phyloP scores from a whole-genome alignment of 2,329 filamentous ascomycete genomes.

The Coniochaeta ligniaria region DNA sequence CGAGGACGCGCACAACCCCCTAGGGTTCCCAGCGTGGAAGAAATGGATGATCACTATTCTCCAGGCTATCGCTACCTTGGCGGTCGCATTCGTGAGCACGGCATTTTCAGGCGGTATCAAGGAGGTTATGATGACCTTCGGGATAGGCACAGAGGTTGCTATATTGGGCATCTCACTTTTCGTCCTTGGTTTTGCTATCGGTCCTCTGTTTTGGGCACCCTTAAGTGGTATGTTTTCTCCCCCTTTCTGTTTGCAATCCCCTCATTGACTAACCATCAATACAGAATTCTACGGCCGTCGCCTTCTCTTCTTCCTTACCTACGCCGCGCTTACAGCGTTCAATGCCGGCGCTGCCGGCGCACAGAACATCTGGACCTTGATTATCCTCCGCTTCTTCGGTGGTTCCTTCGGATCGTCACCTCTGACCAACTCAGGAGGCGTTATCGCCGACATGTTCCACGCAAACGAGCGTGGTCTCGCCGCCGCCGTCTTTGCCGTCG shows the following conservation, averaged over 20 bases:
- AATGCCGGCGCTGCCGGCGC: conserved; percentile 52
- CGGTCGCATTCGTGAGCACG: conserved; percentile 44
- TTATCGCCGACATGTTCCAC: conserved; percentile 55
- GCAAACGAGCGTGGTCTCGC: conserved; percentile 47
- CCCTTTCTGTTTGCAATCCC: background rate
- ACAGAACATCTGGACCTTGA: conserved; percentile 48
- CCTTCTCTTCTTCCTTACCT: conserved; percentile 51
- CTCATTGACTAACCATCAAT: background rate
- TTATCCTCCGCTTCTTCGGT: conserved; percentile 58
- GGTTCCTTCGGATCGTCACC: conserved; percentile 55
- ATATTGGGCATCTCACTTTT: conserved; percentile 46
- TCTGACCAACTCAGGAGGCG: conserved; percentile 54
- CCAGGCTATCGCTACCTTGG: conserved; percentile 13
- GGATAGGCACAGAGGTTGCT: conserved; percentile 30
- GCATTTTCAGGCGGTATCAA: conserved; percentile 34
- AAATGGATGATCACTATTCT: conserved; percentile 28
- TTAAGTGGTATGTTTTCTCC: conserved; percentile 26
- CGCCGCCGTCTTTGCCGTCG: conserved; percentile 55
- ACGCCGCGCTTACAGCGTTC: conserved; percentile 50
- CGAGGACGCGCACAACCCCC: conserved; percentile 47
- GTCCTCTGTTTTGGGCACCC: conserved; percentile 52
- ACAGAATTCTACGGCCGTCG: conserved; percentile 53
- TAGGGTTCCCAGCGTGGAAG: conserved; percentile 30
- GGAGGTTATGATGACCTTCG: conserved; percentile 32
- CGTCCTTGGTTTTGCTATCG: conserved; percentile 49